Evolutionary conservation across 257 asterid genomes (phyloP).

Genomic region (Fraxinus quadrangulata): DNA sequence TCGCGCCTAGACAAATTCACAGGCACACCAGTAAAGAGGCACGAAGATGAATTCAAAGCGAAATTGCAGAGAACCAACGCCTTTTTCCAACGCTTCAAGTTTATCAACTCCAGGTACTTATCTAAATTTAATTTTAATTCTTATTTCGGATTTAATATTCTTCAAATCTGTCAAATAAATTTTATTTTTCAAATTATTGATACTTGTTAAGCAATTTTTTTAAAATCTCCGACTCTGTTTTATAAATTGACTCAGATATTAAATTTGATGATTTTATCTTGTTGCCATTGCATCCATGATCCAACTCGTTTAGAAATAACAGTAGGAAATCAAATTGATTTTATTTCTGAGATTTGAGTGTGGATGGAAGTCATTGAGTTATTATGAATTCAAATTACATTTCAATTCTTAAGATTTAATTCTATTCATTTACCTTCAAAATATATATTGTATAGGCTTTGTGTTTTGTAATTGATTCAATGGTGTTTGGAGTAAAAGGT

Average conservation of each 20-base stretch:
- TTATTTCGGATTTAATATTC: not conserved
- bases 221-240: not conserved
- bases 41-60: slow-evolving; percentile 34
- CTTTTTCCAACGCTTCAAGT: slow-evolving; percentile 35
- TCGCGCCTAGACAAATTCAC: not conserved
- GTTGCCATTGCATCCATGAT: not conserved
- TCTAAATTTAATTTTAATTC: not conserved
- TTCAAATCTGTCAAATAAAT: not conserved
- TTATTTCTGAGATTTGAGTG: not conserved
- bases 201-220: not conserved
- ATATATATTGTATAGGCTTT: too few species aligned
- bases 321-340: not conserved
- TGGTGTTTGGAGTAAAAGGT: not conserved
- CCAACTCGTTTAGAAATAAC: slow-evolving; percentile 4
- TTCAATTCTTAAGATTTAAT: not conserved
- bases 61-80: slow-evolving; percentile 41
- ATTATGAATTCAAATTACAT: not conserved
- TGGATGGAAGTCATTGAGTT: not conserved
- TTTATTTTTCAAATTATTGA: not conserved
- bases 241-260: not conserved
- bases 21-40: not conserved
- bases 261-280: not conserved
- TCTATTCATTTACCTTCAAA: not conserved
- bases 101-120: slow-evolving; percentile 40
- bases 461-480: too few species aligned